phyloP scores from a whole-genome alignment of 2,329 filamentous ascomycete genomes.

The Pyrenochaeta sp. region DNA sequence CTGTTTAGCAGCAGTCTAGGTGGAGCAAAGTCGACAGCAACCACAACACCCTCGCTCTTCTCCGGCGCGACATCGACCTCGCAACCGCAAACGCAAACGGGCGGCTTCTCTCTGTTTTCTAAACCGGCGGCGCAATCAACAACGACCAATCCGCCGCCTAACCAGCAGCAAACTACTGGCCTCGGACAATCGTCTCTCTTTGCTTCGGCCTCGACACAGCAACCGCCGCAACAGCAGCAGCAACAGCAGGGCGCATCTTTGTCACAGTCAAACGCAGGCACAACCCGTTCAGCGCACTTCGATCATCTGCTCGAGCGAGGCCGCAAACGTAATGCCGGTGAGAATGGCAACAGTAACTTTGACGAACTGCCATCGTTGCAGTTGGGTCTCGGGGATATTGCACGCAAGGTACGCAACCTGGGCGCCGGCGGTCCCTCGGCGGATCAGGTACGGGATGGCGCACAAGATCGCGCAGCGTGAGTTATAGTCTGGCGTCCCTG shows the following conservation, averaged over 20 bases:
- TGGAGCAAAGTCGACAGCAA: constrained; percentile 48
- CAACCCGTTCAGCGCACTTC: constrained; percentile 66
- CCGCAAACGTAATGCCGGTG: constrained; percentile 73
- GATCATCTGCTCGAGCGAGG: constrained; percentile 70
- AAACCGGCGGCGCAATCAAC: constrained; percentile 41
- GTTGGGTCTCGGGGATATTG: constrained; percentile 88
- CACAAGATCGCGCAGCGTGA: constrained; percentile 61
- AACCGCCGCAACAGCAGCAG: constrained; percentile 29
- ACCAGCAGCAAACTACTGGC: constrained; percentile 40
- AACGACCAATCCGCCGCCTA: constrained; percentile 24
- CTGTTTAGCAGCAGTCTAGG: constrained; percentile 42
- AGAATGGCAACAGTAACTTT: constrained; percentile 65
- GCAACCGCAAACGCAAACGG: constrained; percentile 39
- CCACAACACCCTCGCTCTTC: constrained; percentile 36
- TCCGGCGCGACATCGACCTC: constrained; percentile 30
- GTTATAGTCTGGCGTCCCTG: constrained; percentile 30
- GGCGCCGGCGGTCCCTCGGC: constrained; percentile 74
- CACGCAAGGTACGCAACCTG: constrained; percentile 77
- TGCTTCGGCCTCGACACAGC: constrained; percentile 28
- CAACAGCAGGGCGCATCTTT: constrained; percentile 43
- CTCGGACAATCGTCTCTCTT: constrained; percentile 40
- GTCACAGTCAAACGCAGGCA: constrained; percentile 42
- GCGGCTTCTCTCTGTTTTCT: constrained; percentile 32
- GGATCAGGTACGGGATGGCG: constrained; percentile 54
- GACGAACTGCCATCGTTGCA: constrained; percentile 89